phyloP scores from a whole-genome alignment of 305 asterid genomes.

The Euphrasia arctica region DNA sequence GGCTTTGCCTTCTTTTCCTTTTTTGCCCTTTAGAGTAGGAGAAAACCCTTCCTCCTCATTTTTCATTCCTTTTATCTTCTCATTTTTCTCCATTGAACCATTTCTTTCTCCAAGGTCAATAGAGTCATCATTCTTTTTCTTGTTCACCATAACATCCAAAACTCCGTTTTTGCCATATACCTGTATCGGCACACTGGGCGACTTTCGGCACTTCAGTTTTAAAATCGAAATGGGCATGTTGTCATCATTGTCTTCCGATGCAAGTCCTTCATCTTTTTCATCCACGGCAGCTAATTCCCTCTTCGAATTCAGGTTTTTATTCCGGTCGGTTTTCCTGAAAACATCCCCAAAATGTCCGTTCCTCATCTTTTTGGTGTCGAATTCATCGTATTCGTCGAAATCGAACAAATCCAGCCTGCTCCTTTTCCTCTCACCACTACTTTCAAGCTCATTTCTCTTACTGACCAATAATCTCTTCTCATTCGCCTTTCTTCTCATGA shows the following conservation, averaged over 20 bases:
- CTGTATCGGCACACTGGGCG: constrained; percentile 62
- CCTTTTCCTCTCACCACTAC: constrained; percentile 53
- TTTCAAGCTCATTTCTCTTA: constrained; percentile 34
- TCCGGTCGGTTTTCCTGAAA: constrained; percentile 32
- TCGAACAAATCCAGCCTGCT: constrained; percentile 75
- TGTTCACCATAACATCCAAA: constrained; percentile 85
- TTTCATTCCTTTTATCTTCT: constrained; percentile 38
- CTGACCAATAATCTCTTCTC: constrained; percentile 39
- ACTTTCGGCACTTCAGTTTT: constrained; percentile 53
- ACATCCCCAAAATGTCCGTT: constrained; percentile 37
- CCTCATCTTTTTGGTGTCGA: constrained; percentile 54
- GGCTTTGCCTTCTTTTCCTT: constrained; percentile 39
- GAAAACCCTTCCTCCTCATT: constrained; percentile 46
- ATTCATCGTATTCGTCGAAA: constrained; percentile 75
- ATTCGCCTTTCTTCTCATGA: constrained; percentile 48
- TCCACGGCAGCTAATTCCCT: constrained; percentile 44
- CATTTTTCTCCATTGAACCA: constrained; percentile 15
- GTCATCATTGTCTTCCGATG: constrained; percentile 56
- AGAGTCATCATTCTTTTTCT: constrained; percentile 33
- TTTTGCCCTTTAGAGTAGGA: constrained; percentile 38
- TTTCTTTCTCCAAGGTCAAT: constrained; percentile 35
- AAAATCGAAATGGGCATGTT: constrained; percentile 60
- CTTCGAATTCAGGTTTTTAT: constrained; percentile 33
- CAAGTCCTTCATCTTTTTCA: constrained; percentile 30
- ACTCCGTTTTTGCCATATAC: constrained; percentile 98